A percentile compares a stretch with the other conserved stretches of the same genome.
These are phyloP conservation scores for Exobasidium rhododendri DNA, from an alignment of 1,284 basidiomycete species.

Conservation along the genomic window DNA sequence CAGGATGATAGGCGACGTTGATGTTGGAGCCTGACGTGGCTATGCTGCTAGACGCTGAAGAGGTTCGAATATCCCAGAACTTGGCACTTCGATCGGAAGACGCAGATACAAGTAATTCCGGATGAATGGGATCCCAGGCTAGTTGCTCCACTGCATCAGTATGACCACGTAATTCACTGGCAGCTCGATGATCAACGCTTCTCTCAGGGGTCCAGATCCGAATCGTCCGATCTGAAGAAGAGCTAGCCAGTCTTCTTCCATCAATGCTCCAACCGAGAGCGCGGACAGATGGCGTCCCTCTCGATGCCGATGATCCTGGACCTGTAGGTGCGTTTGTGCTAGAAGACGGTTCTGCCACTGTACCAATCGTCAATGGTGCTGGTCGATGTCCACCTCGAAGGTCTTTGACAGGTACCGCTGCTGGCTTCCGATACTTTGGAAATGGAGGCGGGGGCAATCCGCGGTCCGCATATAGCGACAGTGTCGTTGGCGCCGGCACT, in stretches of 20 bases:
- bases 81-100: constrained; percentile 40
- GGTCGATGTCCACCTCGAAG: constrained; percentile 14
- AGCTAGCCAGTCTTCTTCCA: constrained; percentile 41
- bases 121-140: constrained; percentile 36
- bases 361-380: constrained; percentile 1
- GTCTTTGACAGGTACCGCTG: not conserved
- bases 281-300: constrained; percentile 20
- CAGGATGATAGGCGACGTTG: constrained; percentile 43
- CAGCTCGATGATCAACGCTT: constrained; percentile 35
- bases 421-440: not conserved
- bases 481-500: not conserved
- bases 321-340: not conserved
- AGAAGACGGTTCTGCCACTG: constrained; percentile 6
- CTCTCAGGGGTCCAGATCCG: constrained; percentile 47
- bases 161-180: constrained; percentile 45
- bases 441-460: not conserved
- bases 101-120: constrained; percentile 42
- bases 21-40: constrained; percentile 40
- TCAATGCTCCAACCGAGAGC: constrained; percentile 43
- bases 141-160: constrained; percentile 45
- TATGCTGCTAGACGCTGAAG: constrained; percentile 1
- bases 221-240: constrained; percentile 28
- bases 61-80: constrained; percentile 41
- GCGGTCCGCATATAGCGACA: not conserved
- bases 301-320: constrained; percentile 11